phyloP scores from a whole-genome alignment of 176 grass and related monocot species.

The Saccharum spontaneum region DNA sequence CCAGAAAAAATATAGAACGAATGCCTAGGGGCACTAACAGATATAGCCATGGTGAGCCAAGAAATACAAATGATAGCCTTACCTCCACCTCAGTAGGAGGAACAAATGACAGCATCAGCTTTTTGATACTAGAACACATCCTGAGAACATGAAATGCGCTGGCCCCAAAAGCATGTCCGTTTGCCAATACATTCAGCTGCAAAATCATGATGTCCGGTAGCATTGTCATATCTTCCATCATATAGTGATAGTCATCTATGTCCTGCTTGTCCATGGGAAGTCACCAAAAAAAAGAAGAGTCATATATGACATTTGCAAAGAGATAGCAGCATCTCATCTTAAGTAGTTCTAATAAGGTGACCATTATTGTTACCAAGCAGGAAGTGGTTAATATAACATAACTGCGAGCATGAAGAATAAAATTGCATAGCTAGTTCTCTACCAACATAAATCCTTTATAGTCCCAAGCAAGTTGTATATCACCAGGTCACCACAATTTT shows the following conservation, averaged over 20 bases:
- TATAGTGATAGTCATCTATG: background rate
- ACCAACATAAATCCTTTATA: background rate
- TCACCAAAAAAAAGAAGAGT: background rate
- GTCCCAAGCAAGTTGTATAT: background rate
- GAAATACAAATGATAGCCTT: background rate
- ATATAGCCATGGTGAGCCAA: background rate
- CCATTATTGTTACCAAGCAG: background rate
- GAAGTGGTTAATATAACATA: background rate
- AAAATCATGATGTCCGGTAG: constrained; percentile 13
- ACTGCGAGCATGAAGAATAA: background rate
- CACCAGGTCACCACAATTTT: background rate
- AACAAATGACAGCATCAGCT: background rate
- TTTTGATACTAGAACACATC: background rate
- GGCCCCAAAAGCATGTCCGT: background rate
- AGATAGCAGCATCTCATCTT: background rate
- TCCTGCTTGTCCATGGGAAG: background rate
- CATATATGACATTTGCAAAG: background rate
- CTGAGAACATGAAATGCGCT: background rate
- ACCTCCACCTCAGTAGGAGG: background rate
- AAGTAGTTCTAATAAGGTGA: background rate
- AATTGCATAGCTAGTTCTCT: no score
- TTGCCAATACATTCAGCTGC: background rate
- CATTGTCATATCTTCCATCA: constrained; percentile 32
- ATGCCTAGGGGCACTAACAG: background rate
- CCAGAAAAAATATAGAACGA: background rate